Evolutionary conservation across 225 moss, liverwort and hornwort genomes (phyloP).

Genomic region (Physcomitrellopsis africana): DNA sequence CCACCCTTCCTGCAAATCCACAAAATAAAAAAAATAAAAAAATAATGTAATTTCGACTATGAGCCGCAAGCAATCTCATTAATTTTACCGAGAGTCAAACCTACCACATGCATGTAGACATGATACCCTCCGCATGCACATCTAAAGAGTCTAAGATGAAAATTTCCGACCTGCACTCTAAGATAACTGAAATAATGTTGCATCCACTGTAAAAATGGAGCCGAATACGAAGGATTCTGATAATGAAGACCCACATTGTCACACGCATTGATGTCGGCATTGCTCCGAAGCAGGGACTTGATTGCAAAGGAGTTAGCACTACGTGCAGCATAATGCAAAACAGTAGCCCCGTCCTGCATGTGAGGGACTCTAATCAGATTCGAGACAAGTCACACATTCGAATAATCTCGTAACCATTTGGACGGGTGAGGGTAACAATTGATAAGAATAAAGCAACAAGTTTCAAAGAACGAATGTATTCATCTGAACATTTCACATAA

Average conservation of each 20-base stretch:
- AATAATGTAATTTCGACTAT: slow-evolving; percentile 19
- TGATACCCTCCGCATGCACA: too few species aligned
- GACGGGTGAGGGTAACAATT: background rate
- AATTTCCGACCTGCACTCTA: too few species aligned
- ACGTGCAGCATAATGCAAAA: slow-evolving; percentile 81
- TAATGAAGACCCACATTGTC: slow-evolving; percentile 55
- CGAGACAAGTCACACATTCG: background rate
- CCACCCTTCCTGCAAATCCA: slow-evolving; percentile 71
- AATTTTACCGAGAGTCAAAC: too few species aligned
- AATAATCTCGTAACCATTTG: background rate
- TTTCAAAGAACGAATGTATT: background rate
- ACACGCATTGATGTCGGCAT: slow-evolving; percentile 67
- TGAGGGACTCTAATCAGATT: slow-evolving; percentile 14
- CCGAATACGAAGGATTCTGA: slow-evolving; percentile 3
- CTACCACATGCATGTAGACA: too few species aligned
- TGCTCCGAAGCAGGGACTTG: slow-evolving; percentile 67
- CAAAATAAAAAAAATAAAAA: background rate
- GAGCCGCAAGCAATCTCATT: background rate
- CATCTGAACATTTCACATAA: background rate
- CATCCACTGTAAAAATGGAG: background rate
- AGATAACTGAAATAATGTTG: too few species aligned
- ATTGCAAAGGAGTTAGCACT: slow-evolving; percentile 58
- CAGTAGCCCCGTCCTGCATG: slow-evolving; percentile 69
- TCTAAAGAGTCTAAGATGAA: too few species aligned
- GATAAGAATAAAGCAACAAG: slow-evolving; percentile 4